Base-by-base conservation (phyloP, 371 early-diverging fungal genomes). In the Lichtheimia ornata region DNA sequence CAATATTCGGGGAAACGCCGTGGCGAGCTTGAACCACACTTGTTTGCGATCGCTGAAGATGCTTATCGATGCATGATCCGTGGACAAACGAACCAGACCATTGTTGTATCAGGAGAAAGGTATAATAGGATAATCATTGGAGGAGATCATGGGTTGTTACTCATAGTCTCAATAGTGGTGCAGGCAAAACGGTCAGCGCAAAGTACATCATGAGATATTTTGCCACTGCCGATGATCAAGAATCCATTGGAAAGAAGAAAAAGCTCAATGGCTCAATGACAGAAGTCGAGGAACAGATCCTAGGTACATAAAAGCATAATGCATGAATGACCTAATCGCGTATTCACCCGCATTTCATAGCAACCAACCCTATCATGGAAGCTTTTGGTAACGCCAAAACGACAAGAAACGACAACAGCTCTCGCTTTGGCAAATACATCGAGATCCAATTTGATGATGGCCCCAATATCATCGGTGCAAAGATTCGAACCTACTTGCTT, bases 371-470 rank as follows among this genome's bases (percentile, higher is more conserved):
- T 15, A 94, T 99, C 68, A 90, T 99, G 82, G 99, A 99, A 87
- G 93, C 98, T 22, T 99, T 99, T 79, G 99, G 99, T 73, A 99
- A 99, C 84, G 97, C 99, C 62, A 98, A 98, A 77, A 99, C 99
- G 17, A 93, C 96, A 1, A 87, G 97, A 64, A 99, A 99, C 77
- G 97, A 99, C 77, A 99, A 99, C 83, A 90, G 91, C 58, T 97
- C 97, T 59, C 89, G 99, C 17, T 99, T 99, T 76, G 99, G 99
- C 64, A 99, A 99, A 85, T 99, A 96, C 79, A 94, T 99, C 59
- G 95, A 97, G 82, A 92, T 93, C 61, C 84, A 88, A 65, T 93
- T 93, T 72, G 90, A 90, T 69, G 83, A 86, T 55, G 74, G 84
- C 4, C 87, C 89, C 61, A 86, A 89, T 53, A 97, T 99, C 72